These are phyloP conservation scores for Nitzschia sp. DNA, from an alignment of 108 stramenopile species.

Conservation along the genomic window DNA sequence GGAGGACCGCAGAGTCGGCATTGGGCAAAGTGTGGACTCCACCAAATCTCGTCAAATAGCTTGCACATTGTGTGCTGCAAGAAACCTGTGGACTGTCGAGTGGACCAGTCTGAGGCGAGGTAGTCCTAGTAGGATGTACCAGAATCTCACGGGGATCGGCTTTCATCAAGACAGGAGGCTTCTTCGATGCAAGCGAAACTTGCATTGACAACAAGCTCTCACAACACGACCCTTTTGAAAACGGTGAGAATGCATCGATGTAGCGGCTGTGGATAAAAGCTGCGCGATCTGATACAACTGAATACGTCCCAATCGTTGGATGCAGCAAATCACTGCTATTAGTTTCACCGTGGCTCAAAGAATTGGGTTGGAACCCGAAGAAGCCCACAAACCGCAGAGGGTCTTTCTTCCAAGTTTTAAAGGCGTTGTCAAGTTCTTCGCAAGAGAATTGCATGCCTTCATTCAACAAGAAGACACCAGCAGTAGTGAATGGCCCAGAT, in stretches of 20 bases:
- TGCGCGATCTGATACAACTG: slow-evolving; percentile 18
- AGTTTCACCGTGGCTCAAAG: neutral
- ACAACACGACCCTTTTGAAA: slow-evolving; percentile 1
- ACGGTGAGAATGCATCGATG: slow-evolving; percentile 4
- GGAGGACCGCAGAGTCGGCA: neutral
- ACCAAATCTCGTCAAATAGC: neutral
- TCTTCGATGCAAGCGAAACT: slow-evolving; percentile 9
- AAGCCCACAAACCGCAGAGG: slow-evolving; percentile 20
- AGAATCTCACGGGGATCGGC: neutral
- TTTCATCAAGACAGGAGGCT: slow-evolving; percentile 15
- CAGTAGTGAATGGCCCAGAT: neutral
- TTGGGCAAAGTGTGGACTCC: neutral
- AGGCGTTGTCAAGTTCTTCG: slow-evolving; percentile 15
- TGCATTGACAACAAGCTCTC: slow-evolving; percentile 11
- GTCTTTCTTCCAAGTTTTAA: slow-evolving; percentile 22
- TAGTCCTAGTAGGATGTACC: neutral
- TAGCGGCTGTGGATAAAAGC: slow-evolving; percentile 19
- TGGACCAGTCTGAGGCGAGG: neutral
- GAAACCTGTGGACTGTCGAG: neutral
- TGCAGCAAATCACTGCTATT: neutral
- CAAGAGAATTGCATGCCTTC: slow-evolving; percentile 19
- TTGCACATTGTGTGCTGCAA: neutral
- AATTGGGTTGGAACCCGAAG: neutral
- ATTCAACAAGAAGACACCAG: slow-evolving; percentile 11
- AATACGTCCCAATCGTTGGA: neutral